These are phyloP conservation scores for Zymoseptoria brevis DNA, from an alignment of 2,329 filamentous ascomycete genomes.

Conservation along the genomic window DNA sequence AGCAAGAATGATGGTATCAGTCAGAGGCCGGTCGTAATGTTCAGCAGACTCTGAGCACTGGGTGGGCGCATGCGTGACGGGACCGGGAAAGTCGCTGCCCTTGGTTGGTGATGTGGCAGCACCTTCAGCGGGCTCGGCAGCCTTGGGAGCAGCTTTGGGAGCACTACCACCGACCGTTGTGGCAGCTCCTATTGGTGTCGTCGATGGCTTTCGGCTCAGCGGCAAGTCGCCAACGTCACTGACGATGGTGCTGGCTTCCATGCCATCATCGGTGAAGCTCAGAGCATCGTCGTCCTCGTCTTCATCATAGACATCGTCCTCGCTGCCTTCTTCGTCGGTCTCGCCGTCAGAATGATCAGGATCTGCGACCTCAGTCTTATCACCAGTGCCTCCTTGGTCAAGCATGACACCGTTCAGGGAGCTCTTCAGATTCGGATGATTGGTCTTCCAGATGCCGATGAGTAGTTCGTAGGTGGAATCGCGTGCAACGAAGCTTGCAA, in stretches of 20 bases:
- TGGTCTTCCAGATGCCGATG: slow-evolving; percentile 96
- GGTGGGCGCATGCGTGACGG: slow-evolving; percentile 71
- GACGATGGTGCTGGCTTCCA: slow-evolving; percentile 42
- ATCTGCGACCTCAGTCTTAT: slow-evolving; percentile 82
- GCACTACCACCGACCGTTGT: background rate
- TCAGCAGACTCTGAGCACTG: slow-evolving; percentile 70
- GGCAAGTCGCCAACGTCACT: slow-evolving; percentile 44
- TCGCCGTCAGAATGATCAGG: slow-evolving; percentile 44
- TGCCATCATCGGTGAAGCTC: slow-evolving; percentile 49
- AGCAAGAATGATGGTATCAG: slow-evolving; percentile 77
- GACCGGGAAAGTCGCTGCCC: slow-evolving; percentile 69
- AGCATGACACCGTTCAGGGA: slow-evolving; percentile 82
- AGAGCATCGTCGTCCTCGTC: slow-evolving; percentile 60
- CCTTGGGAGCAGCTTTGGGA: slow-evolving; percentile 31
- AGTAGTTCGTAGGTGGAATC: slow-evolving; percentile 96
- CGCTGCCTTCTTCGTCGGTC: slow-evolving; percentile 59
- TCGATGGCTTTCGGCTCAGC: slow-evolving; percentile 65
- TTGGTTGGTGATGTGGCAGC: slow-evolving; percentile 35
- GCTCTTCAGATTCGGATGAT: slow-evolving; percentile 83
- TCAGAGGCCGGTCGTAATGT: slow-evolving; percentile 79
- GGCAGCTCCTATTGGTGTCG: slow-evolving; percentile 32
- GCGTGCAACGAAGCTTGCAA: slow-evolving; percentile 87
- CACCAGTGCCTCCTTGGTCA: slow-evolving; percentile 67
- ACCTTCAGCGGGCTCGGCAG: slow-evolving; percentile 29
- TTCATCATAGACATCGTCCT: slow-evolving; percentile 72